Conservation (phyloP, 2,329 filamentous ascomycete genomes). For the Clonostachys byssicola region DNA sequence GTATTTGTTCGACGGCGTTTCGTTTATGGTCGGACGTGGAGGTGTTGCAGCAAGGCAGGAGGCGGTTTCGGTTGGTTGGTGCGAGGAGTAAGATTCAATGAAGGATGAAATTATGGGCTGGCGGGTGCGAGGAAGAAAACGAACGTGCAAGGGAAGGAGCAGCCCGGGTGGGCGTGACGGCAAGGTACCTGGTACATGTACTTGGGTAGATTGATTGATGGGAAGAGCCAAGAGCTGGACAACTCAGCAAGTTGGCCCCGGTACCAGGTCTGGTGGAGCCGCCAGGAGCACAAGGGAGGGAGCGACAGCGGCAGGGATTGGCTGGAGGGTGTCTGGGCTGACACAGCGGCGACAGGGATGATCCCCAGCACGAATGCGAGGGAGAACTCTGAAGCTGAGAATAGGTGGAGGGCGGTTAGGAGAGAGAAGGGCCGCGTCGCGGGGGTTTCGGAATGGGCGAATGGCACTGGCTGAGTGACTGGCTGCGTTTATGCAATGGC, state of each 20-base stretch:
- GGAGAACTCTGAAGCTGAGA: neutral
- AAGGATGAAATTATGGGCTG: slow-evolving; percentile 6
- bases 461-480: neutral
- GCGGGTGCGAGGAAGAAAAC: neutral
- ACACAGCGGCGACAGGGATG: slow-evolving; percentile 15
- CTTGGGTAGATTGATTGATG: slow-evolving; percentile 2
- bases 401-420: too few relatives aligned
- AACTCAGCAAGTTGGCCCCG: slow-evolving; percentile 4
- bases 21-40: too few relatives aligned
- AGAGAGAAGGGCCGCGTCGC: neutral
- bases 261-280: slow-evolving; percentile 6
- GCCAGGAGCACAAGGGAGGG: neutral
- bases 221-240: slow-evolving; percentile 3
- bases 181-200: slow-evolving; percentile 1
- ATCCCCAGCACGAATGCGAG: slow-evolving; percentile 2
- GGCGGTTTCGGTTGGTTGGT: slow-evolving; percentile 4
- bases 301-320: slow-evolving; percentile 18
- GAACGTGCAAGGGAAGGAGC: neutral
- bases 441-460: slow-evolving; percentile 4
- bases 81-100: slow-evolving; percentile 10
- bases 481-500: neutral
- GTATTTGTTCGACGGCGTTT: slow-evolving; percentile 1
- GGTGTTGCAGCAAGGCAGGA: neutral
- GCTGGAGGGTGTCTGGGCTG: slow-evolving; percentile 19
- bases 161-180: slow-evolving; percentile 1